Conservation (phyloP, 768 basidiomycete species). For the Mycena kentingensis region DNA sequence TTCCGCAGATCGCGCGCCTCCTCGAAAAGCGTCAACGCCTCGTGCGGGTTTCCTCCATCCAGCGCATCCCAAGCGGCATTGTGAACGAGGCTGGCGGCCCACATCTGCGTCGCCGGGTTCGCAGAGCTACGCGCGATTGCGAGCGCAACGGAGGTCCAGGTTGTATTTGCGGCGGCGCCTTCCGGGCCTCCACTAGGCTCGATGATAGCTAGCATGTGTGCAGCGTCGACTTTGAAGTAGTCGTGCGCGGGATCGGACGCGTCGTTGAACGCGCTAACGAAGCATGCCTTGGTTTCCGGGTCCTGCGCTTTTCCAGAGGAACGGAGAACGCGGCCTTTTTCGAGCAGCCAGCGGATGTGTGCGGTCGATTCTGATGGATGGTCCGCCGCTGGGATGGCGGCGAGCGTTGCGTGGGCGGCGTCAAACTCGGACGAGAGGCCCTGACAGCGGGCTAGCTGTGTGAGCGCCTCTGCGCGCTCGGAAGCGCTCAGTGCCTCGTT, state of each 20-base stretch:
- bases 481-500: slow-evolving; percentile 8
- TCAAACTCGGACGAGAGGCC: slow-evolving; percentile 14
- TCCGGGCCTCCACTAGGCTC: slow-evolving; percentile 5
- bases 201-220: slow-evolving; percentile 19
- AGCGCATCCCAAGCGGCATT: slow-evolving; percentile 17
- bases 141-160: slow-evolving; percentile 11
- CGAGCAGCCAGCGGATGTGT: slow-evolving; percentile 16
- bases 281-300: slow-evolving; percentile 15
- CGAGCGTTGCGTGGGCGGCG: slow-evolving; percentile 14
- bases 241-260: slow-evolving; percentile 5
- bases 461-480: slow-evolving; percentile 17
- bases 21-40: slow-evolving; percentile 9
- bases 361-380: slow-evolving; percentile 7
- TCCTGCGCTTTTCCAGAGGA: slow-evolving; percentile 14
- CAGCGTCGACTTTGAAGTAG: slow-evolving; percentile 20
- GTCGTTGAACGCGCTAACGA: slow-evolving; percentile 18
- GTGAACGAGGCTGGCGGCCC: slow-evolving; percentile 15
- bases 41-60: slow-evolving; percentile 5
- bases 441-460: slow-evolving; percentile 18
- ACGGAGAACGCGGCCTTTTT: slow-evolving; percentile 18
- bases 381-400: slow-evolving; percentile 7
- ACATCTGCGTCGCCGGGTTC: slow-evolving; percentile 11
- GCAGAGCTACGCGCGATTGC: slow-evolving; percentile 2
- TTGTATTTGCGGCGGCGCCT: slow-evolving; percentile 1
- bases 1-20: slow-evolving; percentile 13